Evolutionary conservation across 805 yeast genomes (phyloP), one percentile per base, ranked within the genome.

Genomic region (Sugiyamaella smithiae): DNA sequence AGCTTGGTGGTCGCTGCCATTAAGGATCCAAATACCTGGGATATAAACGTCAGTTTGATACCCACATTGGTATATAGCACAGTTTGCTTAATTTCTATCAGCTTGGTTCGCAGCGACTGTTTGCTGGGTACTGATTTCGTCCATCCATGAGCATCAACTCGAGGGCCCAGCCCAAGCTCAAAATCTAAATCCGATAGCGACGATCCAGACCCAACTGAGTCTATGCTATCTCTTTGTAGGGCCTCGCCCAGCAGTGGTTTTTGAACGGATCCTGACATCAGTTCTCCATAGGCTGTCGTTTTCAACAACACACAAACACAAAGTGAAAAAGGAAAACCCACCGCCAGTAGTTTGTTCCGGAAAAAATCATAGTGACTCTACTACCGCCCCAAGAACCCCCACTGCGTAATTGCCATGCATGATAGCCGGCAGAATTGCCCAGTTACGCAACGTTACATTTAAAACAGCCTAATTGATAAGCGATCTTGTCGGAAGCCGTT

Each of bases 1-100:
- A 88, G 66, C 61, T 87, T 84, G 55, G 95, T 84, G 3, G 85
- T 75, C 5, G 84, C 75, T 4, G 84, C 76, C 96, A 88, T 88
- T 23, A 82, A 62, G 1, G 90, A 80, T 62, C 85, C 86, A 72
- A 84, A 84, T 44, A 86, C 71, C 61, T 85, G 91, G 2, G 90
- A 76, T 8, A 77, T 46, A 5, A 85, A 64, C 22, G 84, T 68
- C 20, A 84, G 70, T 5, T 76, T 60, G 20, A 85, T 65, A 0
- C 96, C 96, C 11, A 68, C 54, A 59, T 82, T 31, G 33, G 33
- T 29, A 16, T 29, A 29, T 5, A 29, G 33, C 33, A 29, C 16
- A 7, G 12, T 29, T 16, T 29, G 33, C 8, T 29, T 29, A 16
- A 29, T n/a, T 3, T 29, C 3, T 5, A n/a, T 16, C 16, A 29